A percentile compares a stretch with the other conserved stretches of the same genome.
Evolutionary conservation across 352 stramenopile genomes (phyloP).

Genomic region (Pythium guiyangense): DNA sequence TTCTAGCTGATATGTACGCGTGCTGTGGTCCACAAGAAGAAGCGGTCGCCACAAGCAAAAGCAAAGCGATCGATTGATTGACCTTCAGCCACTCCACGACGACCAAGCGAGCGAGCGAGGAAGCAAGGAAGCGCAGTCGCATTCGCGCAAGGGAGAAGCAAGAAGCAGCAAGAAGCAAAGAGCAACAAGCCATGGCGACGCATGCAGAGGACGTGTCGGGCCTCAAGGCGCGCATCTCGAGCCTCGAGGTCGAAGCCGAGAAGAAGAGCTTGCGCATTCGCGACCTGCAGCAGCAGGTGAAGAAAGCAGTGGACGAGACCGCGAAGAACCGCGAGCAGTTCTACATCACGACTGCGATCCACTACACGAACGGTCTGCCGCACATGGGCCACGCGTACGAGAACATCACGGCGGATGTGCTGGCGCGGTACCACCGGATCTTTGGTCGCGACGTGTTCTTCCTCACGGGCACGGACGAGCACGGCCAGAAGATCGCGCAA

Average conservation of each 20-base stretch:
- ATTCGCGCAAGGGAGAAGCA: background rate
- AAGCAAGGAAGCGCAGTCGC: background rate
- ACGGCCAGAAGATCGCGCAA: constrained; percentile 99
- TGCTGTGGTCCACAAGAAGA: no score
- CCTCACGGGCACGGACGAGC: constrained; percentile 94
- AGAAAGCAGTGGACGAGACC: constrained; percentile 33
- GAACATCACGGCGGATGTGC: constrained; percentile 95
- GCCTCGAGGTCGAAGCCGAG: constrained; percentile 33
- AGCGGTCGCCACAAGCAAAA: no score
- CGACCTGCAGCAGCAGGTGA: constrained; percentile 37
- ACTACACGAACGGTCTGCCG: constrained; percentile 96
- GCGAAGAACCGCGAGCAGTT: constrained; percentile 72
- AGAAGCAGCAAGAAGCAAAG: background rate
- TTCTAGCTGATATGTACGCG: no score
- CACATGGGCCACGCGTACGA: constrained; percentile 99
- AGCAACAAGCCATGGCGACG: constrained; percentile 13
- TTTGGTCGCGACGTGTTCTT: constrained; percentile 86
- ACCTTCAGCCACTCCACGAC: no score
- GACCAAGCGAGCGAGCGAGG: no score
- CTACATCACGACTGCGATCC: constrained; percentile 99
- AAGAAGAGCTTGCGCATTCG: constrained; percentile 24
- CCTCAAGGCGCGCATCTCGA: constrained; percentile 34
- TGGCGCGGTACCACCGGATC: constrained; percentile 92
- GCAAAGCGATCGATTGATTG: no score
- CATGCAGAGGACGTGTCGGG: constrained; percentile 15